These are phyloP conservation scores for Pichia kudriavzevii DNA, from an alignment of 1,139 yeast species.

Conservation along the genomic window DNA sequence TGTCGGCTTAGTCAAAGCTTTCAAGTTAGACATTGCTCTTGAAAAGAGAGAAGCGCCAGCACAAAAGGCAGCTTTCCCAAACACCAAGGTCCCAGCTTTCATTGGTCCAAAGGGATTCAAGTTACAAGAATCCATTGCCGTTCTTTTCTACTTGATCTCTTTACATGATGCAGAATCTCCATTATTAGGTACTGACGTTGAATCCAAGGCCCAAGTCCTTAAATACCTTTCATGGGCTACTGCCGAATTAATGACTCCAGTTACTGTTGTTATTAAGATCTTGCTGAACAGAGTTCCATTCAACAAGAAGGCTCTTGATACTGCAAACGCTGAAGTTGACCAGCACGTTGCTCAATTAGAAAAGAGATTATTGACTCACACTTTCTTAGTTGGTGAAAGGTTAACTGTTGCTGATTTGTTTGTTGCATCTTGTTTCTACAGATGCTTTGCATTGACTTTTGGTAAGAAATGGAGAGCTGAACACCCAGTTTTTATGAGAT, in stretches of 20 bases:
- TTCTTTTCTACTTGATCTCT: conserved; percentile 40
- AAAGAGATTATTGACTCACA: conserved; percentile 61
- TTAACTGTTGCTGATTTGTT: conserved; percentile 77
- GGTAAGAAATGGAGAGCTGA: conserved; percentile 71
- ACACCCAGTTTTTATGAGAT: conserved; percentile 74
- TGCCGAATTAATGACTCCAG: conserved; percentile 51
- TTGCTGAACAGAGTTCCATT: conserved; percentile 49
- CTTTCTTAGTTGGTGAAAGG: conserved; percentile 90
- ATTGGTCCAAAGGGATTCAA: conserved; percentile 73
- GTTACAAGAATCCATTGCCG: conserved; percentile 73
- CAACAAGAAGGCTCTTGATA: conserved; percentile 77
- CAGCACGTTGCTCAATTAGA: conserved; percentile 40
- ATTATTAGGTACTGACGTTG: conserved; percentile 40
- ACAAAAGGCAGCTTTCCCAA: conserved; percentile 55
- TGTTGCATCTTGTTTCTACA: conserved; percentile 49
- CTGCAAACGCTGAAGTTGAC: conserved; percentile 31
- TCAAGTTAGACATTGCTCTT: conserved; percentile 54
- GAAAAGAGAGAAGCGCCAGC: conserved; percentile 35
- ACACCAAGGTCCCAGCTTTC: conserved; percentile 69
- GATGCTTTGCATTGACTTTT: conserved; percentile 62
- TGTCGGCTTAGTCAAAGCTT: conserved; percentile 59
- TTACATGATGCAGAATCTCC: conserved; percentile 31
- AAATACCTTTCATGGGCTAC: conserved; percentile 81
- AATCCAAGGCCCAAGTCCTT: conserved; percentile 64
- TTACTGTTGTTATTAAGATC: conserved; percentile 36